These are phyloP conservation scores for Papiliotrema terrestris DNA, from an alignment of 1,284 basidiomycete genomes.

Conservation along the genomic window DNA sequence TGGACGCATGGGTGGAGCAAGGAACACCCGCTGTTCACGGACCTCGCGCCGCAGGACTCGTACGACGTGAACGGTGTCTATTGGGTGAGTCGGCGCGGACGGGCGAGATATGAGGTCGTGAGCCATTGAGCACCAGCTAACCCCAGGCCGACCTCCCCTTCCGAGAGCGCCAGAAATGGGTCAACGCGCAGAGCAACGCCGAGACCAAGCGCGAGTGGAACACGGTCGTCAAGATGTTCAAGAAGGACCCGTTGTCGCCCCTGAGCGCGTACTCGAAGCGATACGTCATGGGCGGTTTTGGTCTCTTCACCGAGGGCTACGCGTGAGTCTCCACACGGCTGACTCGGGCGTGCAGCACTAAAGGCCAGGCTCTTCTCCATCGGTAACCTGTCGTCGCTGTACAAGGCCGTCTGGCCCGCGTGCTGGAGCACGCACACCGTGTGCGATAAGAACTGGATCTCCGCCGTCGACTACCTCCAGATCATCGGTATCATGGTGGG, in stretches of 20 bases:
- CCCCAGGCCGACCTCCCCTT: constrained; percentile 43
- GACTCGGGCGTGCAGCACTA: background rate
- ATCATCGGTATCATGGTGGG: constrained; percentile 56
- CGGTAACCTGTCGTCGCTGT: constrained; percentile 53
- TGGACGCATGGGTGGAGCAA: constrained; percentile 2
- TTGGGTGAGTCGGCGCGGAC: constrained; percentile 35
- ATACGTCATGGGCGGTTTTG: constrained; percentile 56
- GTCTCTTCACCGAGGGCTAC: constrained; percentile 54
- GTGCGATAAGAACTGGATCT: constrained; percentile 52
- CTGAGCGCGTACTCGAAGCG: constrained; percentile 51
- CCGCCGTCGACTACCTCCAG: constrained; percentile 51
- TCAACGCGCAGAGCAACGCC: constrained; percentile 49
- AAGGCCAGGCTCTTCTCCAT: constrained; percentile 54
- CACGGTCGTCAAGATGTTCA: constrained; percentile 53
- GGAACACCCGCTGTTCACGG: constrained; percentile 44
- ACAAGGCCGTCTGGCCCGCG: constrained; percentile 52
- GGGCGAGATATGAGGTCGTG: background rate
- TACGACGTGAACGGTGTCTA: constrained; percentile 41
- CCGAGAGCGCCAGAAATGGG: constrained; percentile 43
- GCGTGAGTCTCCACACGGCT: constrained; percentile 20
- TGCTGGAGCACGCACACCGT: constrained; percentile 52
- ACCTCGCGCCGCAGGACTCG: constrained; percentile 45
- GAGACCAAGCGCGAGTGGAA: constrained; percentile 51
- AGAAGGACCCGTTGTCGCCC: constrained; percentile 52
- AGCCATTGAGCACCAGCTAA: background rate